Base-by-base conservation (phyloP, 2,329 filamentous ascomycete species). In the Claviceps sp. region DNA sequence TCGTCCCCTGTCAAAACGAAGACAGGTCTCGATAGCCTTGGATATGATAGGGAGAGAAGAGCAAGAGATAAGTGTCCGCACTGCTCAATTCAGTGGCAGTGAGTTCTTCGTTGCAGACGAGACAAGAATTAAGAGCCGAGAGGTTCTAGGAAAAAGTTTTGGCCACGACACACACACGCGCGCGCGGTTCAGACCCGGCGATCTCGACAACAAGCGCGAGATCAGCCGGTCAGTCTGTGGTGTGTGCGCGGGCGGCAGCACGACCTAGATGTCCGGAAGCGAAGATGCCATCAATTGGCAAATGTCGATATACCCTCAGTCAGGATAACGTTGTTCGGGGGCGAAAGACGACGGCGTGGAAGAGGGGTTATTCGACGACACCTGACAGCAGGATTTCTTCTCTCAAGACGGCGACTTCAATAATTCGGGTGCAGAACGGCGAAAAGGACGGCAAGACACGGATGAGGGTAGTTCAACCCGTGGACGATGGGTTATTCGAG, bases 211-310 rank as follows among this genome's bases (percentile, higher is more conserved):
- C 24, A 50, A 26, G 22, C 50, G 47, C 53, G 50, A 52, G 53
- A 52, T 42, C 50, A 37, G 50, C 53, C 30, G 52, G 48, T 48
- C 50, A 52, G 53, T 48, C 53, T 55, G 53, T 34, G 48, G 53
- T 52, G 53, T 52, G 53, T 55, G 53, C 53, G 53, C 53, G 53
- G 53, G 50, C 53, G 53, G 53, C 53, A 55, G 53, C 53, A 55
- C 53, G 53, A 55, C 53, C 50, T 55, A 52, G 11, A 45, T 46
- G 8, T 48, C 43, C 53, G 50, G 24, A 20, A 47, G 45, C 48
- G n/a, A 37, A 45, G 41, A 34, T 55, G 53, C 50, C 53, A 55
- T 55, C 50, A 55, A 55, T 48, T 47, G 53, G 53, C 41, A 37
- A 40, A 45, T 26, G 22, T 50, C 38, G 37, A 37, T 38, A 48